phyloP scores from a whole-genome alignment of 1,139 yeast species.

The Kodamaea derodonti region DNA sequence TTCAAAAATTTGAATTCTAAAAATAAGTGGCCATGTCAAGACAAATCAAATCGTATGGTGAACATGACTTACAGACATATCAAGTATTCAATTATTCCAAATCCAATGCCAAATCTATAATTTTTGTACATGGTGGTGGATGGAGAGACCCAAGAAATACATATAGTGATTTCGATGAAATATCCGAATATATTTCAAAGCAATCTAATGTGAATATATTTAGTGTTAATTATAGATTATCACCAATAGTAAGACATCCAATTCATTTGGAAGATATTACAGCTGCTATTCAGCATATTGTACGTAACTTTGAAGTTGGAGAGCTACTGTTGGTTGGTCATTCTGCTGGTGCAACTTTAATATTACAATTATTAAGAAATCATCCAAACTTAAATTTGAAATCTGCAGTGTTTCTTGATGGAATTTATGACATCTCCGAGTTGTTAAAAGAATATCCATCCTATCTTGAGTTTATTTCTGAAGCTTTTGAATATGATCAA shows the following conservation, averaged over 20 bases:
- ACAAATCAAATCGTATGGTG: too few species aligned
- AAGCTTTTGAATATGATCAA: constrained; percentile 33
- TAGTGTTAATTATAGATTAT: constrained; percentile 65
- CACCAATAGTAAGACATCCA: constrained; percentile 65
- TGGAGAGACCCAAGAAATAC: constrained; percentile 75
- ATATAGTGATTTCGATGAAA: constrained; percentile 46
- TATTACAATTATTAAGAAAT: constrained; percentile 47
- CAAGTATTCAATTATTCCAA: constrained; percentile 12
- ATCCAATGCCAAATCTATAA: constrained; percentile 17
- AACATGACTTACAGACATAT: constrained; percentile 16
- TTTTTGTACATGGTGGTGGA: constrained; percentile 85
- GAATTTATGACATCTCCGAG: constrained; percentile 43
- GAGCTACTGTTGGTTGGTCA: constrained; percentile 58
- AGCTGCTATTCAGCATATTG: constrained; percentile 36
- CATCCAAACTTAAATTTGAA: constrained; percentile 1
- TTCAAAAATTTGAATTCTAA: too few species aligned
- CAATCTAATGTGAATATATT: constrained; percentile 20
- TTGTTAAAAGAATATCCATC: constrained; percentile 42
- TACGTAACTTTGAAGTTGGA: constrained; percentile 11
- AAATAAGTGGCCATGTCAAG: too few species aligned
- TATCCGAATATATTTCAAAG: constrained; percentile 22
- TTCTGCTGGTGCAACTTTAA: constrained; percentile 77
- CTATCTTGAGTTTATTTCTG: constrained; percentile 38
- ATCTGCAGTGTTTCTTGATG: constrained; percentile 36
- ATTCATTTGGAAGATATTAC: constrained; percentile 56